Evolutionary conservation across 768 basidiomycete genomes (phyloP), one percentile per base, ranked within the genome.

Genomic region (Russula abietina): DNA sequence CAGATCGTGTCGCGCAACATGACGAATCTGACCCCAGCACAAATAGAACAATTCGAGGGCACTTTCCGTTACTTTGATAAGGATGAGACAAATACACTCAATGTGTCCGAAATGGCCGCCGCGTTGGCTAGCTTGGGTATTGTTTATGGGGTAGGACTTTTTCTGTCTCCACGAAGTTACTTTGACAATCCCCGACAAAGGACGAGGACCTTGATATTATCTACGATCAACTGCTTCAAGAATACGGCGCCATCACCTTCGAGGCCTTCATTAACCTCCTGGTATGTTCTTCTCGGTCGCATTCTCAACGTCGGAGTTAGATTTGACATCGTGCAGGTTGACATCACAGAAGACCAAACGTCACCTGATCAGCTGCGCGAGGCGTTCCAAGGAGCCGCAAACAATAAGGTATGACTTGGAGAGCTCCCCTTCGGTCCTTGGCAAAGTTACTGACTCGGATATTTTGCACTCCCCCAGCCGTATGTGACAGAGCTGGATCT

Each of bases 11-110:
- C 97, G 14, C 82, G 93, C 50, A 93, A 91, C 69, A 87, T 92
- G 83, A 90, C 93, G 28, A 97, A 98, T 71, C 75, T 99, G 65
- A 96, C 96, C 0, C 94, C 97, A 0, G 94, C 93, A 16, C 93
- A 94, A 71, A 79, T 98, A 26, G 96, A 98, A 71, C 94, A 98
- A 71, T 96, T 97, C 68, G 96, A 98, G 74, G 85, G 88, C 71
- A 96, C 94, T 1, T 98, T 99, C 85, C 85, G 95, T 56, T 95
- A 98, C 76, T 99, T 99, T 70, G 96, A 98, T 74, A 85, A 85
- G 65, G 94, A 98, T 68, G 89, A 91, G 69, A 86, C 88, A 43
- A 97, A 98, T 71, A 93, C 92, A 0, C 82, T 98, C 43, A 84
- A 81, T 62, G 71, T 87, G 62, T 80, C 91, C 7, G 93, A 98